Evolutionary conservation across 208 protist species (phyloP).

Genomic region (Acanthamoeba triangularis): DNA sequence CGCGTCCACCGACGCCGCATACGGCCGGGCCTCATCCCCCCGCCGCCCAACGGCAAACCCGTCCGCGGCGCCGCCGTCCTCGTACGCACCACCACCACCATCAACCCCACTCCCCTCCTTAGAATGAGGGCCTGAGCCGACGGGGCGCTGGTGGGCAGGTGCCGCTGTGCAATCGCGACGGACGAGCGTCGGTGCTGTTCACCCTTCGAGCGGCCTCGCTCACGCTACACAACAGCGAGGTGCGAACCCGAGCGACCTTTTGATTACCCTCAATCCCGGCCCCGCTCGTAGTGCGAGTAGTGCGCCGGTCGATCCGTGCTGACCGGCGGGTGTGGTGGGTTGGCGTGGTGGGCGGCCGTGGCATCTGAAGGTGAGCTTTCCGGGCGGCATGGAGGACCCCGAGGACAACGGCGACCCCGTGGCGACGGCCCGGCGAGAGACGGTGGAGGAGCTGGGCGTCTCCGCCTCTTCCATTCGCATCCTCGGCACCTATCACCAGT

Average conservation of each 20-base stretch:
- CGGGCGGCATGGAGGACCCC: conserved; percentile 52
- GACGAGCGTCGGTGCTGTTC: conserved; percentile 47
- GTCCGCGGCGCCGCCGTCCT: conserved; percentile 21
- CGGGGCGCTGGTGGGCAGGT: background rate
- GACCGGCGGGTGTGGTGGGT: no score
- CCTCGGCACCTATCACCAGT: conserved; percentile 55
- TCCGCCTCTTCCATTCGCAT: conserved; percentile 4
- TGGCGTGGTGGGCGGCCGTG: no score
- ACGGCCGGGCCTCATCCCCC: background rate
- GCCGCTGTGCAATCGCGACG: conserved; percentile 53
- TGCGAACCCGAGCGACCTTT: background rate
- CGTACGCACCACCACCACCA: background rate
- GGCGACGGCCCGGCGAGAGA: conserved; percentile 60
- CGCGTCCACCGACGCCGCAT: background rate
- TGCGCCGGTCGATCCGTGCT: no score
- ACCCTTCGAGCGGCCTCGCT: conserved; percentile 36
- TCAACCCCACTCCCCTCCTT: background rate
- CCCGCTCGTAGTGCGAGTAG: no score
- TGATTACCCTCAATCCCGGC: no score
- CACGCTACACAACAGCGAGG: conserved; percentile 45
- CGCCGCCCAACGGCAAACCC: background rate
- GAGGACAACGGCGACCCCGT: conserved; percentile 59
- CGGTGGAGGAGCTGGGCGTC: conserved; percentile 64
- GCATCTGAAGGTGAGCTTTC: conserved; percentile 43
- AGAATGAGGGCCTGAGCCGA: background rate